phyloP scores from a whole-genome alignment of 805 yeast genomes.

The Metschnikowia rubicola region DNA sequence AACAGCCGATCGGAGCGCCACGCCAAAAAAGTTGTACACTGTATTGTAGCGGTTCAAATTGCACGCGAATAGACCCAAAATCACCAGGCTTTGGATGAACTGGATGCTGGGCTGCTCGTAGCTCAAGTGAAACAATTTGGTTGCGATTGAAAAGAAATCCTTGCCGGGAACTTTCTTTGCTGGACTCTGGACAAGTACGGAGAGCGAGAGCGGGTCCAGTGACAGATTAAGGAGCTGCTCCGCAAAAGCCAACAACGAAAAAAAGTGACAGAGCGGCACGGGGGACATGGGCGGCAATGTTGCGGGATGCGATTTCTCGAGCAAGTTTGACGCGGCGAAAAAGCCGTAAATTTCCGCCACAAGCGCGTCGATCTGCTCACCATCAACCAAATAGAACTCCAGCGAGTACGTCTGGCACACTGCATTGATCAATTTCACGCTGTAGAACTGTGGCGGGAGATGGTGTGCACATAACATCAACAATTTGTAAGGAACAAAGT shows the following conservation, averaged over 20 bases:
- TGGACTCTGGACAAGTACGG: slow-evolving; percentile 3
- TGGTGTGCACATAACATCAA: slow-evolving; percentile 19
- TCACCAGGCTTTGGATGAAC: slow-evolving; percentile 34
- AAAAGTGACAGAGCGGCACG: slow-evolving; percentile 29
- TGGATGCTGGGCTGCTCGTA: slow-evolving; percentile 28
- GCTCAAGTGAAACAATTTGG: slow-evolving; percentile 30
- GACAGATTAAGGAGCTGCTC: slow-evolving; percentile 28
- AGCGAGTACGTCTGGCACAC: slow-evolving; percentile 30
- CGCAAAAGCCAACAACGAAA: slow-evolving; percentile 36
- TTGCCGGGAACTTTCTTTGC: slow-evolving; percentile 30
- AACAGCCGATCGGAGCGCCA: slow-evolving; percentile 37
- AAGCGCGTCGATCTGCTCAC: slow-evolving; percentile 15
- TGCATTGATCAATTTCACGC: slow-evolving; percentile 22
- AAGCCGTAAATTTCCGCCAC: slow-evolving; percentile 17
- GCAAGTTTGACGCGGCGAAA: slow-evolving; percentile 2
- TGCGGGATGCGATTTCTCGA: slow-evolving; percentile 1
- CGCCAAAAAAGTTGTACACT: slow-evolving; percentile 37
- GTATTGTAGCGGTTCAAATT: slow-evolving; percentile 37
- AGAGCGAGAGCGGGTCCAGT: slow-evolving; percentile 9
- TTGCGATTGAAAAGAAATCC: slow-evolving; percentile 30
- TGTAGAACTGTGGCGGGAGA: slow-evolving; percentile 25
- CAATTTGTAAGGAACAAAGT: slow-evolving; percentile 23
- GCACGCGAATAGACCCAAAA: slow-evolving; percentile 36
- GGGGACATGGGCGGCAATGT: slow-evolving; percentile 10
- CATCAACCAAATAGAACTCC: slow-evolving; percentile 36